Percentiles rank a stretch among this genome's conserved stretches.
Conservation (phyloP, 2,329 filamentous ascomycete species). For the Cladosporium cucumerinum region DNA sequence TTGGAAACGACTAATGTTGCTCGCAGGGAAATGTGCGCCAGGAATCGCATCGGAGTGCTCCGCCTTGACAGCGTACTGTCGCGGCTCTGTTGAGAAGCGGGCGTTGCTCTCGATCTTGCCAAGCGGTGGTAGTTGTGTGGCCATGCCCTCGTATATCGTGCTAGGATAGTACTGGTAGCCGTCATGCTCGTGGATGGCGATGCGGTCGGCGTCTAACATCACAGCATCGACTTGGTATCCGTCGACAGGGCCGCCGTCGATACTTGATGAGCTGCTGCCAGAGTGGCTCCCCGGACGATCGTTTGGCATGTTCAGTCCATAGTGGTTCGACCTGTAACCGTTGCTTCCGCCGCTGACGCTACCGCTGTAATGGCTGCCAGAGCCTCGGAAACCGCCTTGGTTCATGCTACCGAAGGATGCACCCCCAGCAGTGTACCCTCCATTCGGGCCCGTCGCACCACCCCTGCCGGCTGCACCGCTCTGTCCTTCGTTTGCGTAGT, state of each 20-base stretch:
- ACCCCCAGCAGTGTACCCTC: conserved; percentile 34
- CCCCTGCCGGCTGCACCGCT: conserved; percentile 58
- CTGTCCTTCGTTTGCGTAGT: conserved; percentile 47
- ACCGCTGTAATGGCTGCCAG: conserved; percentile 23
- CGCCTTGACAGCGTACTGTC: conserved; percentile 39
- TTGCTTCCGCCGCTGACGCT: conserved; percentile 22
- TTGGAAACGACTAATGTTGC: conserved; percentile 44
- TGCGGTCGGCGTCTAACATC: conserved; percentile 42
- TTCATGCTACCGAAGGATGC: conserved; percentile 31
- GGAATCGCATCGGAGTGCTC: conserved; percentile 39
- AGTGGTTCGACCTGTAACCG: conserved; percentile 30
- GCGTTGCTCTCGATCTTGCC: conserved; percentile 31
- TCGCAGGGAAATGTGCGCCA: conserved; percentile 31
- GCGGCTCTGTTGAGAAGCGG: conserved; percentile 31
- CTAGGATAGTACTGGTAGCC: conserved; percentile 49
- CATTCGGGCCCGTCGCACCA: conserved; percentile 61
- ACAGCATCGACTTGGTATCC: conserved; percentile 36
- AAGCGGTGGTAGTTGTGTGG: conserved; percentile 28
- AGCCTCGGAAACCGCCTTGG: conserved; percentile 29
- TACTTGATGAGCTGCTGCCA: conserved; percentile 42
- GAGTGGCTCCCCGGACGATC: conserved; percentile 35
- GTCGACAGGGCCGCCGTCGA: conserved; percentile 32
- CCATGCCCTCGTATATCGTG: conserved; percentile 42
- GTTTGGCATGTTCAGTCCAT: conserved; percentile 24
- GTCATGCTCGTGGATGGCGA: conserved; percentile 40